Base-by-base conservation (phyloP, 495 filamentous ascomycete species). In the Talaromyces thailandensis region DNA sequence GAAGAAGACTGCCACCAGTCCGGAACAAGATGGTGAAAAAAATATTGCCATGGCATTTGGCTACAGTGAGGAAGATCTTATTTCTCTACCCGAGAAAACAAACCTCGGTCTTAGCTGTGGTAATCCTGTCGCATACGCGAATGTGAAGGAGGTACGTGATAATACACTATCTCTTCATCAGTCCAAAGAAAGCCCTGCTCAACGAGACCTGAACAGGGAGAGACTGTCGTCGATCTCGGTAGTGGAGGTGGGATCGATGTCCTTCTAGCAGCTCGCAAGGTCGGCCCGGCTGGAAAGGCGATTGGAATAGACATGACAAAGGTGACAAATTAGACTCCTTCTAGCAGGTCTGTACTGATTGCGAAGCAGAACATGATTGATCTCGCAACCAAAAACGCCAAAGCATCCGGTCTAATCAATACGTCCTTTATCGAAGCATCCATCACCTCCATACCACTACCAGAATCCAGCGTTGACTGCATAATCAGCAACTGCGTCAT, bases 271-370 rank as follows among this genome's bases (percentile, higher is more conserved):
- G 76, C 83, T 4, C 69, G 71, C 52, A 83, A 81, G 61, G 80
- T 89, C 12, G 86, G 86, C 0, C 53, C 64, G 0, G 70, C 66
- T 2, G 86, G 86, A 5, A 71, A 70, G 8, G 83, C 77, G 1
- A 84, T 87, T 58, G 87, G 86, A 16, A 71, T 89, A 23, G 87
- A 90, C 69, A 89, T 89, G 81, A 88, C 80, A 64, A 75, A 85
- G 66, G 84, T 82, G 65, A 51, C 59, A 48, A 12, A 45, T 29
- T 56, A 14, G 11, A 45, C 29, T 25, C 64, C 64, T 31, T 32
- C 58, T 24, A 8, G 40, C 16, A 60, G 14, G n/a, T 26, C 57
- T 14, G 28, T 6, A 58, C 57, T 63, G 4, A 55, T 57, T 35
- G 25, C 55, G 1, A 14, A 18, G 9, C 31, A 86, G 84, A 77